A percentile compares a stretch with the other conserved stretches of the same genome.
Conservation (phyloP, 1,284 basidiomycete genomes). For the Mycosarcoma maydis region DNA sequence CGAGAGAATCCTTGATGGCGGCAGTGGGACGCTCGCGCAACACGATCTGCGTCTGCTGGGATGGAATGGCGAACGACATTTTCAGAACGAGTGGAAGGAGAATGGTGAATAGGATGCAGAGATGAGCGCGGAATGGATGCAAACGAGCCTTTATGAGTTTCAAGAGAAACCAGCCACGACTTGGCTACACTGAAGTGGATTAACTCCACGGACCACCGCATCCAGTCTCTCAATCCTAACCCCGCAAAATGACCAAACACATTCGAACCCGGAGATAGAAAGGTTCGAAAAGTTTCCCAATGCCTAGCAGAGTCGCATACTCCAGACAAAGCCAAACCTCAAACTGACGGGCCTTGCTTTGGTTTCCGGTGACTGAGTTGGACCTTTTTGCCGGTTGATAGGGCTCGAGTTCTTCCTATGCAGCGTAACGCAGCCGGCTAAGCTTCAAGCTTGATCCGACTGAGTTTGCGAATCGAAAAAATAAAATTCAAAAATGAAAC, state of each 20-base stretch:
- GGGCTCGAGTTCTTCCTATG: background rate
- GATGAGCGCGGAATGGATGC: too few relatives aligned
- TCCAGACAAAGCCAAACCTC: background rate
- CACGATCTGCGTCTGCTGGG: constrained; percentile 54
- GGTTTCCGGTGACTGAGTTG: background rate
- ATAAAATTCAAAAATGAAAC: too few relatives aligned
- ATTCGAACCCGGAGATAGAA: background rate
- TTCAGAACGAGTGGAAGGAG: background rate
- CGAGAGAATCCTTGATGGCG: constrained; percentile 53
- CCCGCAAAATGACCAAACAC: background rate
- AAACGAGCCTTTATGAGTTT: background rate
- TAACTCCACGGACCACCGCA: background rate
- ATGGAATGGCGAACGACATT: constrained; percentile 38
- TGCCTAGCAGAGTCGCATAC: too few relatives aligned
- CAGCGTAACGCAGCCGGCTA: constrained; percentile 4
- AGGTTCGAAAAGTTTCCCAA: too few relatives aligned
- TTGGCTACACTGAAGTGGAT: background rate
- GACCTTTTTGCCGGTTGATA: background rate
- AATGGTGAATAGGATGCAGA: background rate
- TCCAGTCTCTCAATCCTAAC: background rate
- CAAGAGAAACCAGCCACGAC: too few relatives aligned
- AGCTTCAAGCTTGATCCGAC: background rate
- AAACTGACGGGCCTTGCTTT: background rate
- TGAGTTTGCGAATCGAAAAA: background rate
- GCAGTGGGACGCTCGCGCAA: constrained; percentile 64